Base-by-base conservation (phyloP, 176 grass and related monocot species). In the Triticum turgidum region DNA sequence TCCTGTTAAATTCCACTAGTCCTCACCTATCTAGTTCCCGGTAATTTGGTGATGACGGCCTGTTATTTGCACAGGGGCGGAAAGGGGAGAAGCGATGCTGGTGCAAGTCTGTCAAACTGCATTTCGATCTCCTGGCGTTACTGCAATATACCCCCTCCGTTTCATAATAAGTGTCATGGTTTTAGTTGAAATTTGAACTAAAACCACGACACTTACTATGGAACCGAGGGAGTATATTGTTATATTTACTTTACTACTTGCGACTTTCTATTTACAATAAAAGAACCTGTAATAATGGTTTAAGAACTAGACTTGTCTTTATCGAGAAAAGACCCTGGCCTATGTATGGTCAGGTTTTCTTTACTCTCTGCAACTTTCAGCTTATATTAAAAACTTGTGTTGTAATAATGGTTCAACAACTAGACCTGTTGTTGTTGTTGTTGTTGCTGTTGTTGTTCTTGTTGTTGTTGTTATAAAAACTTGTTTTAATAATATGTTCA, bases 251-350 rank as follows among this genome's bases (percentile, higher is more conserved):
- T 45, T 56, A 38, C 41, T 54, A 58, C 59, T 64, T 33, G 32
- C 82, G 66, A 65, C 22, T 79, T 75, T 24, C 34, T 66, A 44
- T 33, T 78, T 38, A 44, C 65, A 76, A 79, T 45, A 83, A 80
- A 83, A 80, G 66, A 65, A 52, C 80, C 11, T 80, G 85, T 80
- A 90, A 80, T 83, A 74, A 79, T 87, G 85, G 37, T 79, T 67
- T 61, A 78, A 72, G 42, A 68, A 47, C 84, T 42, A 45, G 71
- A 80, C 21, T 21, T 79, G n/a, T 41, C 39, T 59, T 59, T 59
- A 59, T 59, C 20, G 7, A 59, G 56, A 21, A 59, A 59, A 59
- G 56, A 59, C 3, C 56, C 56, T 7, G 18, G 20, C 56, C 56
- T 59, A 54, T 54, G 17, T 79, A 70, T 35, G 51, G 21, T 44